Evolutionary conservation across 192 early-diverging fungal species (phyloP).

Genomic region (Coemansia sp.): DNA sequence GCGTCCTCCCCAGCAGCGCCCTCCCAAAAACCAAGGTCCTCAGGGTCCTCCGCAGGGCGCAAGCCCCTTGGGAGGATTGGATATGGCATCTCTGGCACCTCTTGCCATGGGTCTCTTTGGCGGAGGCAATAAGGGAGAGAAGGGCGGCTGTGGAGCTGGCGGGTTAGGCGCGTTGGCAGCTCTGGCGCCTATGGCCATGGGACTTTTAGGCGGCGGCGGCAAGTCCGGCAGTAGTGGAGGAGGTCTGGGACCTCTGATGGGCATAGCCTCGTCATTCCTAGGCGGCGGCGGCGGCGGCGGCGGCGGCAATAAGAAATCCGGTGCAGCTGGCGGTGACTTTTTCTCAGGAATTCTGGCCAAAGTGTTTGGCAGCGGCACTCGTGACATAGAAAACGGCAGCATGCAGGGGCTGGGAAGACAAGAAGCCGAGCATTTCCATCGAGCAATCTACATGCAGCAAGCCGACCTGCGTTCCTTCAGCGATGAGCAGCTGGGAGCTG

Average conservation of each 20-base stretch:
- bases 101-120: conserved; percentile 38
- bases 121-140: conserved; percentile 12
- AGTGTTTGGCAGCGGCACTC: conserved; percentile 43
- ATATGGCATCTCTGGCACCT: conserved; percentile 37
- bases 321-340: conserved; percentile 28
- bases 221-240: conserved; percentile 24
- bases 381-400: conserved; percentile 28
- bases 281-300: conserved; percentile 23
- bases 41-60: conserved; percentile 9
- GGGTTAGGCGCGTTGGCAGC: conserved; percentile 45
- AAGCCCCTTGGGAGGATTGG: conserved; percentile 34
- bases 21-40: conserved; percentile 1
- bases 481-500: conserved; percentile 47
- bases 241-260: conserved; percentile 34
- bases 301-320: conserved; percentile 4
- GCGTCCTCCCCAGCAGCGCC: conserved; percentile 1
- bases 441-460: conserved; percentile 24
- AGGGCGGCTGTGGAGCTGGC: conserved; percentile 23
- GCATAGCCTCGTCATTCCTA: conserved; percentile 46
- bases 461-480: conserved; percentile 1
- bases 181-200: conserved; percentile 40
- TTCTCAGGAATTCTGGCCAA: conserved; percentile 49
- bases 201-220: conserved; percentile 29
- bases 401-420: conserved; percentile 19
- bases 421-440: conserved; percentile 23